Base-by-base conservation (phyloP, 495 filamentous ascomycete genomes). In the Mytilinidion resinicola region DNA sequence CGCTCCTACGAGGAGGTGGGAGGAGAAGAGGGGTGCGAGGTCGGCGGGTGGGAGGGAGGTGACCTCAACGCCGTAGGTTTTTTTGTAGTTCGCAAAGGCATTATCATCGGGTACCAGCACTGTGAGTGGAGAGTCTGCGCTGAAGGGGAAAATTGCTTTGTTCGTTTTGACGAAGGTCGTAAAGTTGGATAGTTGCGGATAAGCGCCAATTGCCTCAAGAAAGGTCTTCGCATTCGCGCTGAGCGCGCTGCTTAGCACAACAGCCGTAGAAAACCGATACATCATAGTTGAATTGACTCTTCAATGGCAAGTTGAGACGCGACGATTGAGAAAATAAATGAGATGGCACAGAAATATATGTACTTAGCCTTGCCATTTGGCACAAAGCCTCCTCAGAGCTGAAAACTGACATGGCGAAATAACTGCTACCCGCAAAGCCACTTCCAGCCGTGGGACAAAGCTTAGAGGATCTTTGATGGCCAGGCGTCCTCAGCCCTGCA, bases 121-220 rank as follows among this genome's bases (percentile, higher is more conserved):
- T 10, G 60, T 63, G 12, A 58, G 41, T 8, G 55, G 60, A n/a
- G 47, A 54, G 9, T 35, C 43, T 11, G 60, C 53, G 44, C 48
- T 17, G 37, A 58, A 58, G 19, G 21, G n/a, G 60, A 58, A 55
- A 49, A 63, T 14, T 4, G 21, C 42, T 11, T 10, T 17, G 51
- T 63, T 63, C n/a, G 37, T 15, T 34, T 58, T 30, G 49, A 55
- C 58, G 51, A 63, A 63, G 43, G 50, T 48, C 19, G 60, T 58
- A 36, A 63, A 63, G 50, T 63, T 58, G 9, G 55, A 63, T 35
- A 63, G 50, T n/a, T 38, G 5, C 10, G 60, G 55, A 25, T 50
- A 38, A 1, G 14, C 15, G 20, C 25, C n/a, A 4, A 63, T 57
- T 3, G 55, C 53, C 17, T 62, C 53, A 42, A 57, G 46, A 47